phyloP scores from a whole-genome alignment of 345 rosid genomes.

The Raphanus raphanistrum region DNA sequence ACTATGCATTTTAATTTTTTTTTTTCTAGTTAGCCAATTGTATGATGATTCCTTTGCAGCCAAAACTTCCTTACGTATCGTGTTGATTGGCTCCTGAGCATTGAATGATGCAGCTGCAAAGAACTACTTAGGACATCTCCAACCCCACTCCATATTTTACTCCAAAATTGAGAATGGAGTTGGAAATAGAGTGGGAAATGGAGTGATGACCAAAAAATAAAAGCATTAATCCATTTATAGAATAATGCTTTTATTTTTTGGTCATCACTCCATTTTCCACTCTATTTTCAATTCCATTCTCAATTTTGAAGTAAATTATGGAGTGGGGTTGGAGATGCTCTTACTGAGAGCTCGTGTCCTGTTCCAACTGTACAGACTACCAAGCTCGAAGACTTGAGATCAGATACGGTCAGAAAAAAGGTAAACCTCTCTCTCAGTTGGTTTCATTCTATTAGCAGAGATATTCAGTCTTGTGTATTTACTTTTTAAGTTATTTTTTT shows the following conservation, averaged over 20 bases:
- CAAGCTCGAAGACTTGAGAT: constrained; percentile 84
- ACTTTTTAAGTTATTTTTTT: not conserved
- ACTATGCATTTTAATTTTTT: not conserved
- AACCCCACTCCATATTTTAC: too few species aligned
- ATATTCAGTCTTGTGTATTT: not conserved
- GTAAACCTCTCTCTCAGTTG: constrained; percentile 34
- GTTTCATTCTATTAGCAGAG: not conserved
- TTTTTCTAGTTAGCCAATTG: not conserved
- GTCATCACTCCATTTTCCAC: too few species aligned
- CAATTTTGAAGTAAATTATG: too few species aligned
- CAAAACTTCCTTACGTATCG: constrained; percentile 74
- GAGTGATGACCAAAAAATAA: too few species aligned
- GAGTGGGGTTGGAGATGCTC: too few species aligned
- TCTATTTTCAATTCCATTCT: too few species aligned
- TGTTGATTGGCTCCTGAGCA: constrained; percentile 87
- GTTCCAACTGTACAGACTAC: constrained; percentile 89
- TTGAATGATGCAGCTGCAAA: constrained; percentile 93
- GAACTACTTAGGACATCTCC: too few species aligned
- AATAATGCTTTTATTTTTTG: too few species aligned
- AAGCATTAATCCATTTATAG: too few species aligned
- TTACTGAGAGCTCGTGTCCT: too few species aligned
- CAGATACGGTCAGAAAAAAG: constrained; percentile 61
- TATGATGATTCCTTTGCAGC: constrained; percentile 49
- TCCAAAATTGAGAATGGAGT: too few species aligned
- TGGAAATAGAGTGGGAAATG: too few species aligned